These are phyloP conservation scores for Kickxella alabastrina DNA, from an alignment of 192 early-diverging fungal genomes.

Conservation along the genomic window DNA sequence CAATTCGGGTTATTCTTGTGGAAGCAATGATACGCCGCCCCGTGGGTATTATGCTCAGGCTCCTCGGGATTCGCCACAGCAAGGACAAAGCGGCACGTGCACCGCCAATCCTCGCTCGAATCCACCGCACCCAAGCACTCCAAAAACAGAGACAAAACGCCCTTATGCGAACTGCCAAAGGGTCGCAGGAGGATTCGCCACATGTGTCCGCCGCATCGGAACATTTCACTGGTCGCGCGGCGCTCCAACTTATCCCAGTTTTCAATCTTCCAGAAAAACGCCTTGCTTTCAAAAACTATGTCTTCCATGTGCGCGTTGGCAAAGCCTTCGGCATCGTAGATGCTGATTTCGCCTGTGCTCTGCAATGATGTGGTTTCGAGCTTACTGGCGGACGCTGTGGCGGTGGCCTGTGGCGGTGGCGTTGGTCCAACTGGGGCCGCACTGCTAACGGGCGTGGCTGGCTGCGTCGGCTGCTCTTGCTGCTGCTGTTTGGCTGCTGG, in stretches of 20 bases:
- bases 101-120: slow-evolving; percentile 65
- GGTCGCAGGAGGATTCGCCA: slow-evolving; percentile 91
- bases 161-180: slow-evolving; percentile 73
- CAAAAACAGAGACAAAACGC: slow-evolving; percentile 81
- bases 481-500: background rate
- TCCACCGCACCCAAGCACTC: slow-evolving; percentile 77
- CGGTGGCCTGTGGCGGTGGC: background rate
- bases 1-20: slow-evolving; percentile 83
- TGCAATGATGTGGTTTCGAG: background rate
- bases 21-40: slow-evolving; percentile 83
- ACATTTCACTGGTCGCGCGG: slow-evolving; percentile 45
- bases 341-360: slow-evolving; percentile 25
- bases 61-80: slow-evolving; percentile 75
- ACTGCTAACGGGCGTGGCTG: background rate
- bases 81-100: slow-evolving; percentile 83
- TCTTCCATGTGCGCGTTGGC: slow-evolving; percentile 48
- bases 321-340: slow-evolving; percentile 42
- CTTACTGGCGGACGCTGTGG: background rate
- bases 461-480: background rate
- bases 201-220: slow-evolving; percentile 44
- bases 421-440: background rate
- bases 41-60: slow-evolving; percentile 60
- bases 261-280: slow-evolving; percentile 47
- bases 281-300: slow-evolving; percentile 43
- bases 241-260: slow-evolving; percentile 49